Base-by-base conservation (phyloP, 2,329 filamentous ascomycete genomes). In the Stemphylium beticola region DNA sequence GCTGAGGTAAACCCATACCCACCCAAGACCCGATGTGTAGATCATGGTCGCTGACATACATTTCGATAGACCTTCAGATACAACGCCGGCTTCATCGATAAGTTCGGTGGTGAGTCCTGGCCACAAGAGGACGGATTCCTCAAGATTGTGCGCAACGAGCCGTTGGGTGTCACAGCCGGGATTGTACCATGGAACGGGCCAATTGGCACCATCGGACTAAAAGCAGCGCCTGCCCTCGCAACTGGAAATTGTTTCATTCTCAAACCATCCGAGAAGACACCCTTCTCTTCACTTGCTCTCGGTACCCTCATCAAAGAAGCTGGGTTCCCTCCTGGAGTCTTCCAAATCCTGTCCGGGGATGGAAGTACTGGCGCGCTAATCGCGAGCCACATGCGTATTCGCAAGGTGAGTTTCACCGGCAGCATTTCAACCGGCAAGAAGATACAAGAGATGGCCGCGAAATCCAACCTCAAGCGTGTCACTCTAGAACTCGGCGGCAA, bases 101-200 rank as follows among this genome's bases (percentile, higher is more conserved):
- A 73, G 55, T 68, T 71, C 18, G 67, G 65, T 10, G 71, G 71
- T 39, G 68, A 73, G 49, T 69, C 68, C 2, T 73, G 72, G 60
- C 77, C 79, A 4, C 72, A 77, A 57, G 79, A 78, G 24, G 77
- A 80, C 57, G 80, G 80, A 2, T 80, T 81, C 62, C 64, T 78
- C 43, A 74, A 75, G 46, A 74, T 69, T 29, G 74, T 76, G 0
- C 74, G 75, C 42, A 77, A 78, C 49, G 76, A 79, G 59, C 78
- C 77, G 10, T 58, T 76, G 7, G 76, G 78, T 49, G 77, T 79
- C 11, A 75, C 73, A 7, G 76, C 74, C 4, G 75, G 74, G 2
- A 77, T 80, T 34, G 74, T 76, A 14, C 74, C 77, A 0, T 79
- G 77, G 76, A 78, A 79, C 48, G 73, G 67, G 17, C 74, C 74